phyloP scores from a whole-genome alignment of 2,329 filamentous ascomycete genomes.

The Hortaea sp. region DNA sequence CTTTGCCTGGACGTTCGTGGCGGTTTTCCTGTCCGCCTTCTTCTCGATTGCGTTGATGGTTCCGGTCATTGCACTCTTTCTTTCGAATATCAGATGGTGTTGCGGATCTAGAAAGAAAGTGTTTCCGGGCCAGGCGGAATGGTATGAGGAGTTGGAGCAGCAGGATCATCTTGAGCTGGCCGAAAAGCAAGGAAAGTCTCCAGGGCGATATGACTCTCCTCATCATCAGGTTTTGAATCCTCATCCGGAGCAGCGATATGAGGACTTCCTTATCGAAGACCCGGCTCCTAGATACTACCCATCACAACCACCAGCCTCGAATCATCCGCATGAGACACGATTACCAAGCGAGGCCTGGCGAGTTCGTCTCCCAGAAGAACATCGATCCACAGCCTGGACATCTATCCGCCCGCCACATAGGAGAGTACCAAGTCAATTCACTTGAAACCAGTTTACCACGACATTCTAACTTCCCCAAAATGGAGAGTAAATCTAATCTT shows the following conservation, averaged over 20 bases:
- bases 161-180: background rate
- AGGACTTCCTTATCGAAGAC: background rate
- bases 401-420: too few relatives aligned
- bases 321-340: background rate
- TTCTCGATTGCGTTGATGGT: constrained; percentile 7
- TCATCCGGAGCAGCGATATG: too few relatives aligned
- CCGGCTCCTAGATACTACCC: background rate
- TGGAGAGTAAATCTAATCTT: too few relatives aligned
- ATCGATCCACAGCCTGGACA: too few relatives aligned
- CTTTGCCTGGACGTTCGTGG: constrained; percentile 7
- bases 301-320: background rate
- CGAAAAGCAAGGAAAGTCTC: background rate
- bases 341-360: background rate
- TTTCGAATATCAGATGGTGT: constrained; percentile 8
- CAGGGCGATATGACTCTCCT: too few relatives aligned
- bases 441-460: too few relatives aligned
- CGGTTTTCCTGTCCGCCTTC: constrained; percentile 7
- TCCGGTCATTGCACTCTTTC: constrained; percentile 9
- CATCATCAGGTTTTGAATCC: too few relatives aligned
- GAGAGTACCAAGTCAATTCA: too few relatives aligned
- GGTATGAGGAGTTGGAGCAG: constrained; percentile 3
- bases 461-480: too few relatives aligned
- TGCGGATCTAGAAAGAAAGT: constrained; percentile 5
- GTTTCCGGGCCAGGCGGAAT: constrained; percentile 8
- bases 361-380: background rate